Conservation (phyloP, 2,329 filamentous ascomycete species). For the Penicillium sp. region DNA sequence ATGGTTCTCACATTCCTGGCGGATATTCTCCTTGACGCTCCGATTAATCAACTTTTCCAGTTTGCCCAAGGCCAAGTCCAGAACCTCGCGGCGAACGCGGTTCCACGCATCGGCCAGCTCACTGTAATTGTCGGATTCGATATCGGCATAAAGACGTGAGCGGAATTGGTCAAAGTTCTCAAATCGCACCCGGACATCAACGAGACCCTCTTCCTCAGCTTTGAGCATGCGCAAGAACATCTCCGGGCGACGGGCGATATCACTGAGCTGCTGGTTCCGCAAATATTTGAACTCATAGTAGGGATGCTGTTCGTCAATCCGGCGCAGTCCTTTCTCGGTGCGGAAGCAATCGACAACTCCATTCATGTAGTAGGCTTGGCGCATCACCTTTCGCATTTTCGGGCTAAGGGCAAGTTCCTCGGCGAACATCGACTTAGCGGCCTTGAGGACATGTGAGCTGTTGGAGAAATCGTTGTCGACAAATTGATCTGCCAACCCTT, state of each 20-base stretch:
- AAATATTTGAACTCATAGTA: slow-evolving; percentile 99
- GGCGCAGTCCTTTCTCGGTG: slow-evolving; percentile 88
- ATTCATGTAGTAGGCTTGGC: slow-evolving; percentile 75
- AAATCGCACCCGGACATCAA: slow-evolving; percentile 78
- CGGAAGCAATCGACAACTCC: slow-evolving; percentile 82
- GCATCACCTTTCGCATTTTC: slow-evolving; percentile 81
- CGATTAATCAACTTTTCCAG: slow-evolving; percentile 81
- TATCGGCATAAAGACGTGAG: slow-evolving; percentile 72
- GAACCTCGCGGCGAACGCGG: slow-evolving; percentile 73
- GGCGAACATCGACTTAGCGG: slow-evolving; percentile 80
- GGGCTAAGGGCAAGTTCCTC: slow-evolving; percentile 88
- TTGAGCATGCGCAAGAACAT: slow-evolving; percentile 96
- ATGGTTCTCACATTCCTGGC: slow-evolving; percentile 89
- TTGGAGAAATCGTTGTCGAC: slow-evolving; percentile 70
- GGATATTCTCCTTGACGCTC: slow-evolving; percentile 89
- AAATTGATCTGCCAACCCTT: slow-evolving; percentile 80
- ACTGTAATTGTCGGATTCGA: slow-evolving; percentile 92
- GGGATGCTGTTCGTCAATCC: slow-evolving; percentile 90
- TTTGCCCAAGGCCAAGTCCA: slow-evolving; percentile 76
- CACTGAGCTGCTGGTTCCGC: slow-evolving; percentile 76
- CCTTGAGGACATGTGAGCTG: slow-evolving; percentile 68
- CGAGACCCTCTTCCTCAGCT: slow-evolving; percentile 87
- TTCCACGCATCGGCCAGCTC: slow-evolving; percentile 96
- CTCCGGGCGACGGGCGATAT: slow-evolving; percentile 78
- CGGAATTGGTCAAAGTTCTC: slow-evolving; percentile 73